Base-by-base conservation (phyloP, 768 basidiomycete species). In the Pleurotus tuber-regium region DNA sequence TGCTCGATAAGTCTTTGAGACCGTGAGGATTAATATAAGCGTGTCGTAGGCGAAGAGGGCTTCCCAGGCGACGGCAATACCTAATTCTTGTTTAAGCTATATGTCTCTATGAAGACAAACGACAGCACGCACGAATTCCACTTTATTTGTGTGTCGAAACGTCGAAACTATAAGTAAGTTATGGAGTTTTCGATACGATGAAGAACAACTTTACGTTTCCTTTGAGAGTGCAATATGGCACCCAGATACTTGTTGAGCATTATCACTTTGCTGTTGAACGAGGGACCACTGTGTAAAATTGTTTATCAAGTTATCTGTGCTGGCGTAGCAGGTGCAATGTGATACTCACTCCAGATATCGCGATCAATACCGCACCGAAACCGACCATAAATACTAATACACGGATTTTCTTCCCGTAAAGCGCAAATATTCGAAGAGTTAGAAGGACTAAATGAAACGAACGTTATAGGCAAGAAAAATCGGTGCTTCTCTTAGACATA, bases 21-120 rank as follows among this genome's bases (percentile, higher is more conserved):
- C 40, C 0, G 77, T 83, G 18, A 83, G 63, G 18, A 54, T 52
- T 52, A 82, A 78, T 11, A 82, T 63, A 16, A 78, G 62, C 0
- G 67, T 50, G 57, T 84, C 81, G 52, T 74, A 80, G 1, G 71
- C 56, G 50, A 79, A 75, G 4, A 80, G 68, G 1, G 76, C 74
- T 56, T 80, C 78, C 79, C 80, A 82, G 16, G 76, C 66, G 5
- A 54, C 58, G 4, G 71, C 70, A 29, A 72, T 48, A 21, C 61
- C 72, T 73, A 25, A 23, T 18, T 8, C 2, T 61, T 43, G 14
- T 62, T 64, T 40, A 26, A 47, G 21, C 18, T 44, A 10, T 26
- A 24, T 30, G 9, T 38, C 41, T 39, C 53, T 46, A 16, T 33
- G 41, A 12, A 26, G 19, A 23, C 14, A 29, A 19, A 14, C 9